Evolutionary conservation across 164 flowering plant genomes (phyloP).

Genomic region (Kingdonia uniflora): DNA sequence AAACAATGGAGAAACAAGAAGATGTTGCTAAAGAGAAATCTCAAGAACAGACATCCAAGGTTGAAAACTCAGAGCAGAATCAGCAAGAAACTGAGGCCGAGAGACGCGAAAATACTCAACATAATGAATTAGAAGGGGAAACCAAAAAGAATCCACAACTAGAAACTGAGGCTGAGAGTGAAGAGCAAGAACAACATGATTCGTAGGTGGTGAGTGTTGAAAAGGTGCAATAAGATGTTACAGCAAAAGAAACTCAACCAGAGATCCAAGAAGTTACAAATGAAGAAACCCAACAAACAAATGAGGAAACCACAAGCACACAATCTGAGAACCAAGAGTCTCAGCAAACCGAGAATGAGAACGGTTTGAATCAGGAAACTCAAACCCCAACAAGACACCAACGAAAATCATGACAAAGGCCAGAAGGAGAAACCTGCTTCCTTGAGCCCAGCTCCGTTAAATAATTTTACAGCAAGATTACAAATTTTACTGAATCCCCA

Average conservation of each 20-base stretch:
- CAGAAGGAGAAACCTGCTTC: too few relatives aligned
- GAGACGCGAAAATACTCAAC: too few relatives aligned
- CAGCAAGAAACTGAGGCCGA: neutral
- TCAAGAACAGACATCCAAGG: neutral
- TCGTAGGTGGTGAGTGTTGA: constrained; percentile 2
- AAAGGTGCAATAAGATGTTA: neutral
- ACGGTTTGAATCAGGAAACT: neutral
- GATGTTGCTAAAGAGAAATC: too few relatives aligned
- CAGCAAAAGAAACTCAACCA: neutral
- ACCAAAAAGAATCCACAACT: neutral
- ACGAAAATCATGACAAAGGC: too few relatives aligned
- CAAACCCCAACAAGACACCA: neutral
- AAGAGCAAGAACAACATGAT: constrained; percentile 5
- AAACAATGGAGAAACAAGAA: constrained; percentile 1
- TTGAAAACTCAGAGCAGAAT: constrained; percentile 4
- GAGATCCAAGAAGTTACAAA: constrained; percentile 14
- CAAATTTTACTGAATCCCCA: too few relatives aligned
- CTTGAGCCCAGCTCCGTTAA: constrained; percentile 14
- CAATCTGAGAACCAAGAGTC: too few relatives aligned
- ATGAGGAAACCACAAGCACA: constrained; percentile 6
- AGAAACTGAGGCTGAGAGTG: neutral
- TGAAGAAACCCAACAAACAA: neutral
- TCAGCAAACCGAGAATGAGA: constrained; percentile 5
- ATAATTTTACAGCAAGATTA: constrained; percentile 27
- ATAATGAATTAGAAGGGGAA: too few relatives aligned